Evolutionary conservation across 257 asterid genomes (phyloP), one percentile per base, ranked within the genome.

Genomic region (Leonotis leonurus): DNA sequence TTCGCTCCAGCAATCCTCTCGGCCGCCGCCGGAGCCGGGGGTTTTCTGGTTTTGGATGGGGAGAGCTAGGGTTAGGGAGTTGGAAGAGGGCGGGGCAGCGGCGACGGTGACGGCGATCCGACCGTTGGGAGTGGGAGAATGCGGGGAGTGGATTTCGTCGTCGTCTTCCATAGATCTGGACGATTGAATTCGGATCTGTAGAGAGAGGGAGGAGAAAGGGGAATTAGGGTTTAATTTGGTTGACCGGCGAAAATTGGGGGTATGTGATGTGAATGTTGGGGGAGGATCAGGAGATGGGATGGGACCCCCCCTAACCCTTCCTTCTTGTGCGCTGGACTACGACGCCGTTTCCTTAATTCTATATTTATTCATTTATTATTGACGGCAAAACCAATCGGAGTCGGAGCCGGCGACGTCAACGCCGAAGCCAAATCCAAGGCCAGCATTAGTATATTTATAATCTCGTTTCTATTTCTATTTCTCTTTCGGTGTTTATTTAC

Each of bases 1-100:
- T 68, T 91, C 98, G 76, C 91, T 85, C 98, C 98, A 91, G 78
- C 98, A 88, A 45, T 91, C 97, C 75, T 91, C 98, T 3, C 98
- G 49, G 57, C 81, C 81, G 55, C 80, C 79, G 71, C 69, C 71
- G 64, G 74, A 60, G 57, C 73, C 75, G 12, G 75, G 58, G 46
- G 85, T 46, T 59, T 62, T 75, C 57, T 68, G 69, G 53, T 68
- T 83, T 68, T 77, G 90, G 21, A 81, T 78, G 2, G 96, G 96
- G 33, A 83, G 74, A 33, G 96, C 96, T 33, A 88, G 77, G 46
- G 96, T 70, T 1, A 88, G 73, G 3, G 77, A 65, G 49, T 73
- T 77, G 75, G 64, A 60, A 26, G 77, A 62, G 29, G 80, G 67
- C 67, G 91, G 50, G 80, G 78, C 61, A 70, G 83, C 24, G 88